Evolutionary conservation across 768 basidiomycete species (phyloP), one percentile per base, ranked within the genome.

Genomic region (Dentipellis sp.): DNA sequence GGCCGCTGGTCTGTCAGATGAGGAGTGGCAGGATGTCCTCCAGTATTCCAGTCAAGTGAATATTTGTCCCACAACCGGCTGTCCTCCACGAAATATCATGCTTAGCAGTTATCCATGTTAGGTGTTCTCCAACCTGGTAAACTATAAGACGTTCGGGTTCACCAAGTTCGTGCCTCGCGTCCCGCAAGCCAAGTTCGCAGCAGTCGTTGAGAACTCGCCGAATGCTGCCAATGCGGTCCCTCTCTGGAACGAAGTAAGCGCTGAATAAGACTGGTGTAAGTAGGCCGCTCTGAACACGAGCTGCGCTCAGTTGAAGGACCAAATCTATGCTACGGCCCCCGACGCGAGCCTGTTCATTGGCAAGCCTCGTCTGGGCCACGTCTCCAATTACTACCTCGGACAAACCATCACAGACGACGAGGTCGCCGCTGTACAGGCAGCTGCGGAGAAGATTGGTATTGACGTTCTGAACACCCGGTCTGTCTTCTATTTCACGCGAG

Each of bases 331-430:
- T 2, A 62, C 75, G 11, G 64, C 70, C 22, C 91, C 91, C 2
- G 84, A 88, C 65, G 68, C 77, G 0, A 79, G 76, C 52, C 75
- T 91, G 56, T 84, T 79, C 67, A 86, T 94, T 59, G 91, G 91
- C 52, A 92, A 93, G 67, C 86, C 84, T 46, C 75, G 70, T 53
- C 74, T 81, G 19, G 91, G 91, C 0, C 89, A 93, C 57, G 66
- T 90, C 53, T 88, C 85, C 34, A 90, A 91, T 66, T 94, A 94
- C 68, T 94, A 94, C 65, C 80, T 85, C 23, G 90, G 89, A 0
- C 77, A 86, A 58, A 66, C 78, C 10, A 81, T 86, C 19, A 76
- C 78, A n/a, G 87, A 91, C 58, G 80, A 81, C 0, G 92, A 93
- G 65, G 89, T 92, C 6, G 81, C 82, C 21, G 76, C 78, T 1